Evolutionary conservation across 805 yeast species (phyloP).

Genomic region (Candida vaughaniae): DNA sequence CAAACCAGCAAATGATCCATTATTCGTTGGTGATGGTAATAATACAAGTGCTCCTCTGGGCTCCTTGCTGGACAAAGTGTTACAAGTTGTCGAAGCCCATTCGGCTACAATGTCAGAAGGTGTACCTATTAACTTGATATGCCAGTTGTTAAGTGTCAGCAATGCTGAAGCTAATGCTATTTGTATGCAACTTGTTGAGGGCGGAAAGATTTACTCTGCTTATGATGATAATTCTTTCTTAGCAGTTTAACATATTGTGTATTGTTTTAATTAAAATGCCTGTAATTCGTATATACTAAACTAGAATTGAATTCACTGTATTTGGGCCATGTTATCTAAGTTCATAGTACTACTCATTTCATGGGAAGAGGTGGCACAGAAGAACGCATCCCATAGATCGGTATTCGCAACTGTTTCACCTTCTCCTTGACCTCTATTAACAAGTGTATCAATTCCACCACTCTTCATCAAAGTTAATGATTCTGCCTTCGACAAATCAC

Average conservation of each 20-base stretch:
- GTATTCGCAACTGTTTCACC: slow-evolving; percentile 60
- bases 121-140: slow-evolving; percentile 63
- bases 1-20: slow-evolving; percentile 17
- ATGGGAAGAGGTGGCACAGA: slow-evolving; percentile 26
- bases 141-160: slow-evolving; percentile 53
- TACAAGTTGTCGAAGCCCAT: slow-evolving; percentile 48
- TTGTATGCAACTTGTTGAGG: slow-evolving; percentile 59
- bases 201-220: slow-evolving; percentile 68
- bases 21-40: slow-evolving; percentile 28
- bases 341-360: slow-evolving; percentile 16
- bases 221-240: slow-evolving; percentile 63
- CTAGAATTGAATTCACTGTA: too few relatives aligned
- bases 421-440: slow-evolving; percentile 38
- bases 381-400: slow-evolving; percentile 66
- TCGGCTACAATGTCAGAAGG: slow-evolving; percentile 68
- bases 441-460: slow-evolving; percentile 49
- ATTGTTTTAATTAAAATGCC: too few relatives aligned
- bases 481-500: slow-evolving; percentile 41
- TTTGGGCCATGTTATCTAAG: slow-evolving; percentile 11
- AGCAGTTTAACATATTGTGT: slow-evolving; percentile 48
- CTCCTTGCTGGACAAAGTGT: slow-evolving; percentile 43
- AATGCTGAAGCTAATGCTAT: slow-evolving; percentile 48
- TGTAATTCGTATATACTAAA: too few relatives aligned
- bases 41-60: slow-evolving; percentile 19
- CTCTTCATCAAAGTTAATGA: slow-evolving; percentile 53